These are phyloP conservation scores for Thermoascus crustaceus DNA, from an alignment of 2,329 filamentous ascomycete genomes.

Conservation along the genomic window DNA sequence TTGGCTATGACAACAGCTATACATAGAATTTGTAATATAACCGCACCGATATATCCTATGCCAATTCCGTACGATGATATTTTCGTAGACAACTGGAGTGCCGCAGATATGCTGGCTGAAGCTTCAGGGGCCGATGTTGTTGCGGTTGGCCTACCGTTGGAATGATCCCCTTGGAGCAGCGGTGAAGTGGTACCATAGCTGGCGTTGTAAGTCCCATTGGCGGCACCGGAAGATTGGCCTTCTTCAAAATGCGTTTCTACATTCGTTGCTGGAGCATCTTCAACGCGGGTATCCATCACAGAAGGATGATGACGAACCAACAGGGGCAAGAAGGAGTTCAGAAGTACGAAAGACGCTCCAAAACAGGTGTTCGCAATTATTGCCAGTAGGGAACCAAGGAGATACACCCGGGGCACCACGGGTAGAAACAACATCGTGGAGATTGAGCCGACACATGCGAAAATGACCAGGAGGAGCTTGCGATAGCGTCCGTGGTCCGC, in stretches of 20 bases:
- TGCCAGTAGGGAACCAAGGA: constrained; percentile 74
- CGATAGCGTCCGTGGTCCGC: constrained; percentile 90
- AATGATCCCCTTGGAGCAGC: constrained; percentile 15
- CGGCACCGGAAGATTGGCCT: constrained; percentile 2
- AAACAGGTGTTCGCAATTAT: constrained; percentile 91
- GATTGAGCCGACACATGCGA: constrained; percentile 72
- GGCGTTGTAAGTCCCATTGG: constrained; percentile 9
- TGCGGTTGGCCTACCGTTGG: constrained; percentile 2
- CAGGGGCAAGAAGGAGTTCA: constrained; percentile 91
- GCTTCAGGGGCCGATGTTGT: constrained; percentile 1
- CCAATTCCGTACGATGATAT: constrained; percentile 91
- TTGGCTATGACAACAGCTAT: constrained; percentile 68
- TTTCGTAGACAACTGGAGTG: constrained; percentile 74
- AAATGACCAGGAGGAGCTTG: constrained; percentile 77
- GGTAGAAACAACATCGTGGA: constrained; percentile 85
- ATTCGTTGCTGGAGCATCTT: constrained; percentile 2
- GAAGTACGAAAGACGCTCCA: constrained; percentile 85
- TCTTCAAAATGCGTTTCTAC: constrained; percentile 5
- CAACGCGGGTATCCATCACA: constrained; percentile 26
- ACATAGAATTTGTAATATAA: constrained; percentile 73
- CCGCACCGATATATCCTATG: constrained; percentile 81
- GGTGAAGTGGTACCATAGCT: constrained; percentile 19
- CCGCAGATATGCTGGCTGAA: constrained; percentile 40
- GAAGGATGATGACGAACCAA: constrained; percentile 77
- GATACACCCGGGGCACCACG: constrained; percentile 64